Evolutionary conservation across 2,329 filamentous ascomycete genomes (phyloP), one percentile per base, ranked within the genome.

Genomic region (Clarireedia homoeocarpa): DNA sequence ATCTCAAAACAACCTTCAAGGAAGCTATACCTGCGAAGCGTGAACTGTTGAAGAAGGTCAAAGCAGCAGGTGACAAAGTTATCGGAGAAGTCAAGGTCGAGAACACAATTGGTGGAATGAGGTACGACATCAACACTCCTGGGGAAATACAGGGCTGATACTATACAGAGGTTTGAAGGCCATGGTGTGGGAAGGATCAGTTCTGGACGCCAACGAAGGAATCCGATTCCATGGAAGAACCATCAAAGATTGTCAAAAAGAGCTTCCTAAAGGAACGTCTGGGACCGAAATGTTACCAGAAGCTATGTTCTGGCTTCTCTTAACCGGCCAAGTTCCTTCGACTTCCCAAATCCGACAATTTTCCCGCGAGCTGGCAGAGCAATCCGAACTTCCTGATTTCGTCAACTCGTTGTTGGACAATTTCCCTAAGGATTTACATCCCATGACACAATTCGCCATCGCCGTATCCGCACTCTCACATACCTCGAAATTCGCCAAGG

Each of bases 141-240:
- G 42, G 30, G 20, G 36, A 17, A 26, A 7, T 5, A n/a, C 44
- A 55, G 34, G 36, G 45, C 59, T 69, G 54, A 69, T 58, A 44
- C 15, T 23, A 36, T n/a, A 39, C 58, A 81, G 78, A 73, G 92
- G 92, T 40, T 82, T 99, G 64, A 96, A 96, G 76, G 89, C 91
- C 64, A 96, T 99, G 91, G 82, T 99, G 54, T 99, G 94, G 94
- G 94, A 99, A 74, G 94, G 94, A 48, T 96, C 91, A 10, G 92
- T 97, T 24, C 85, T 99, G 50, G 94, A 99, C 70, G 88, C 94
- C 64, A 87, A 99, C 69, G 91, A 97, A 76, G 94, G 94, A 58
- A 99, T 99, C 71, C 89, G 92, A 62, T 99, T 99, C 80, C 94
- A 97, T 72, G 94, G 94, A 71, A 88, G 87, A 68, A 96, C 91